Conservation (phyloP, 2,329 filamentous ascomycete species). For the Cercospora brassicicola region DNA sequence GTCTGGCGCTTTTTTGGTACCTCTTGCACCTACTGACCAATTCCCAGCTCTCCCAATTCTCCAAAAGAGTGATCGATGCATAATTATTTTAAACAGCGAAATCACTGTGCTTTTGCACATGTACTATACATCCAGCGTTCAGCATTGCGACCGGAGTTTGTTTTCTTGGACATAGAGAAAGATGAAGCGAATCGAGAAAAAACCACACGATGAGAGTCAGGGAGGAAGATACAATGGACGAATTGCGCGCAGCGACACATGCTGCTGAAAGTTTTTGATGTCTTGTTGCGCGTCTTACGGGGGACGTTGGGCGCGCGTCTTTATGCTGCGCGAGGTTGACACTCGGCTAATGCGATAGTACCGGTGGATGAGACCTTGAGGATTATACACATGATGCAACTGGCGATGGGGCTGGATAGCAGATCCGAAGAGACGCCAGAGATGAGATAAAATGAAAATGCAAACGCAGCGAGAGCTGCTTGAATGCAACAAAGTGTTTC, state of each 20-base stretch:
- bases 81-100: conserved; percentile 1
- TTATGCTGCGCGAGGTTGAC: conserved; percentile 2
- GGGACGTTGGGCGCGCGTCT: background rate
- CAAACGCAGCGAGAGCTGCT: conserved; percentile 6
- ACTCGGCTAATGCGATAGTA: background rate
- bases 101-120: conserved; percentile 1
- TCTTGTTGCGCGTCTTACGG: background rate
- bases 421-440: conserved; percentile 1
- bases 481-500: background rate
- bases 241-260: background rate
- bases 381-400: background rate
- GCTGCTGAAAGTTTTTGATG: conserved; percentile 1
- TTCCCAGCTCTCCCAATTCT: conserved; percentile 3
- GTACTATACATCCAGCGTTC: conserved; percentile 21
- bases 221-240: background rate
- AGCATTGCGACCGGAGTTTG: conserved; percentile 19
- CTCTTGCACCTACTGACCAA: conserved; percentile 30
- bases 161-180: conserved; percentile 29
- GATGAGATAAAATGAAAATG: conserved; percentile 9
- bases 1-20: background rate
- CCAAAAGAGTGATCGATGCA: conserved; percentile 8
- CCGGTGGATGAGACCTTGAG: background rate
- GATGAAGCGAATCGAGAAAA: conserved; percentile 14
- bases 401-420: conserved; percentile 4
- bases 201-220: background rate